phyloP scores from a whole-genome alignment of 2,329 filamentous ascomycete species.

The Daldinia sp. region DNA sequence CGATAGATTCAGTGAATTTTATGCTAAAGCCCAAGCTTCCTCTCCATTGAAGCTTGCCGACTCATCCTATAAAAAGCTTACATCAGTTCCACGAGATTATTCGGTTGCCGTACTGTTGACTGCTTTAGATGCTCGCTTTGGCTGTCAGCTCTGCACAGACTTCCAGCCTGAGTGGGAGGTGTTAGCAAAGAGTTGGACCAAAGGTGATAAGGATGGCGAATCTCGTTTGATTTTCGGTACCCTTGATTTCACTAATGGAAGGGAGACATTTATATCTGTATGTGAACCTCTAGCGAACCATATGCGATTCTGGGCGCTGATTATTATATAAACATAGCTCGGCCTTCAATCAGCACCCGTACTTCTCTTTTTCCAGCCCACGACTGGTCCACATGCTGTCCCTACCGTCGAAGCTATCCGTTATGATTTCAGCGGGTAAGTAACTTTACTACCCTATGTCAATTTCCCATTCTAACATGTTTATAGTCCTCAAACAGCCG shows the following conservation, averaged over 20 bases:
- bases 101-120: constrained; percentile 85
- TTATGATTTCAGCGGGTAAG: constrained; percentile 90
- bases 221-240: constrained; percentile 83
- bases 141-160: constrained; percentile 86
- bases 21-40: constrained; percentile 73
- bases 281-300: constrained; percentile 43
- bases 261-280: constrained; percentile 88
- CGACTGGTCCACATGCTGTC: constrained; percentile 81
- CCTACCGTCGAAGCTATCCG: constrained; percentile 75
- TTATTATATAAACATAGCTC: constrained; percentile 66
- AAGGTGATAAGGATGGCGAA: constrained; percentile 81
- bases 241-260: constrained; percentile 88
- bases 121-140: constrained; percentile 84
- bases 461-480: constrained; percentile 38
- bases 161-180: constrained; percentile 97
- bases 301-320: constrained; percentile 26
- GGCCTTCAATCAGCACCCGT: constrained; percentile 95
- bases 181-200: constrained; percentile 85
- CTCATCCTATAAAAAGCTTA: constrained; percentile 79
- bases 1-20: constrained; percentile 79
- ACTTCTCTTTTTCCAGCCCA: constrained; percentile 87
- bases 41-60: constrained; percentile 84
- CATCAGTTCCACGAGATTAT: constrained; percentile 83
- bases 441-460: constrained; percentile 18
- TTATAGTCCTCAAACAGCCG: constrained; percentile 76